Base-by-base conservation (phyloP, 2,329 filamentous ascomycete genomes). In the Fonsecaea multimorphosa region DNA sequence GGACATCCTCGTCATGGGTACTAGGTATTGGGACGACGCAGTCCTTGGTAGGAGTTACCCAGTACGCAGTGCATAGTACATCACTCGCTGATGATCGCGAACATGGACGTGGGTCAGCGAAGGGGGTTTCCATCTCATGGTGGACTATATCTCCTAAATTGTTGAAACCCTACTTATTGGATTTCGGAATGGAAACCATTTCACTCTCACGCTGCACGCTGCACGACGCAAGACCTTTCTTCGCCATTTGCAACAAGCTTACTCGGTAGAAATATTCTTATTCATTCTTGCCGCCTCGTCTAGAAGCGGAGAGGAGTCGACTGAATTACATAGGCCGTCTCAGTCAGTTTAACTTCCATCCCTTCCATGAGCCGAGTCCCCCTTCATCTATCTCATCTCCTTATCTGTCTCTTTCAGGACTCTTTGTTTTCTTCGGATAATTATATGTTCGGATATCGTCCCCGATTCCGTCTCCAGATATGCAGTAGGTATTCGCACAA, bases 401-500 rank as follows among this genome's bases (percentile, higher is more conserved):
- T 19, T 19, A 5, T 44, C 16, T 44, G 16, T 44, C 16, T 44
- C 38, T 44, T 22, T 9, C 2, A 22, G n/a, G 38, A 22, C 55
- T 44, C 24, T 38, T 16, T n/a, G 36, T 14, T 29, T 40, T 38
- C n/a, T 46, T 44, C 29, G 27, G 22, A 29, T 29, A 44, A 58
- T 58, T 58, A 58, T 58, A n/a, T 40, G 40, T 27, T 51, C 19
- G 40, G 56, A 58, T 14, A 49, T 34, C 27, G 27, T 31, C 16
- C 9, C 49, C 29, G 7, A 22, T 49, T 58, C 56, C 56, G 44
- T 49, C 29, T 53, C 58, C 58, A 61, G 22, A 53, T 52, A 61
- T 61, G 34, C 58, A 53, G 46, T 61, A 51, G 24, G 1, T 58
- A 32, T 49, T 49, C 40, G 49, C 56, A 58, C 56, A 46, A 22